These are phyloP conservation scores for Naganishia antarctica DNA, from an alignment of 768 basidiomycete genomes.

Conservation along the genomic window DNA sequence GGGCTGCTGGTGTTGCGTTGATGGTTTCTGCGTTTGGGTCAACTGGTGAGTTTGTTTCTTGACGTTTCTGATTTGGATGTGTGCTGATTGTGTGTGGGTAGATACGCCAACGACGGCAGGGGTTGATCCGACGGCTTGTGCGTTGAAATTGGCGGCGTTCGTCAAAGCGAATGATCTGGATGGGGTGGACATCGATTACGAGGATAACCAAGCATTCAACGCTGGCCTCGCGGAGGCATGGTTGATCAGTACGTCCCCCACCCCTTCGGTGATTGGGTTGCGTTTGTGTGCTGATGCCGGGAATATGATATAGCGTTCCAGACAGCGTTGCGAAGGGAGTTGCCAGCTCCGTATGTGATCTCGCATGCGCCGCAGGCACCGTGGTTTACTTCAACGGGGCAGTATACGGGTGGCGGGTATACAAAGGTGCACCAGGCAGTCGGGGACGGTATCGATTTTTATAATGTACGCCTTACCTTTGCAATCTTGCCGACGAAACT, in stretches of 20 bases:
- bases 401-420: conserved; percentile 55
- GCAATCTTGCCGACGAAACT: conserved; percentile 22
- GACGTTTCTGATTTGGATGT: background rate
- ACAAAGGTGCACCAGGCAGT: conserved; percentile 56
- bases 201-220: conserved; percentile 47
- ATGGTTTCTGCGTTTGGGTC: conserved; percentile 65
- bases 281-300: too few relatives aligned
- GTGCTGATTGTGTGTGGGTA: background rate
- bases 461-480: conserved; percentile 45
- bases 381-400: conserved; percentile 44
- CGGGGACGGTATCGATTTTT: conserved; percentile 64
- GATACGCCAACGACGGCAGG: conserved; percentile 59
- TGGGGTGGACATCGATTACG: conserved; percentile 72
- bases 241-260: conserved; percentile 33
- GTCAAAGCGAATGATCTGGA: conserved; percentile 62
- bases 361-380: conserved; percentile 45
- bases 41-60: conserved; percentile 37
- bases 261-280: background rate
- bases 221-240: conserved; percentile 39
- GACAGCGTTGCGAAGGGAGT: conserved; percentile 36
- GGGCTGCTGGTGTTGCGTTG: conserved; percentile 59
- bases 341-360: conserved; percentile 45
- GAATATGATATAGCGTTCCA: conserved; percentile 46
- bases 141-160: conserved; percentile 63
- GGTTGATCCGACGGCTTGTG: conserved; percentile 61